Evolutionary conservation across 2,329 filamentous ascomycete genomes (phyloP).

Genomic region (Ceratocystis destructans): DNA sequence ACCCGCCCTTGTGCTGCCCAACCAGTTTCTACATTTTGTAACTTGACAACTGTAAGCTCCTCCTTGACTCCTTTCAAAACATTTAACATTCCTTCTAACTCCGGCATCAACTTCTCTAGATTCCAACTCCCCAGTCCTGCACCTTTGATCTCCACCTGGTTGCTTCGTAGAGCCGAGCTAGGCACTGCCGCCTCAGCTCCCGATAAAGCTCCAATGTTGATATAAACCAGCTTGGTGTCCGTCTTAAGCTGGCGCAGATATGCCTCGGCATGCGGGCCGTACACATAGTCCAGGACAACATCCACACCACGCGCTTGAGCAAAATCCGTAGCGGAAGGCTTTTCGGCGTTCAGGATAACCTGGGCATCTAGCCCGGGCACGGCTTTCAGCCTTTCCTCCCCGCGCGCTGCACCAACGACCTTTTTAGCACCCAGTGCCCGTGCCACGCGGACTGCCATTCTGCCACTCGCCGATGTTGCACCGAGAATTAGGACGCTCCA

Average conservation of each 20-base stretch:
- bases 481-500: slow-evolving; percentile 41
- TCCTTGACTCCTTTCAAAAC: slow-evolving; percentile 22
- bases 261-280: slow-evolving; percentile 32
- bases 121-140: slow-evolving; percentile 34
- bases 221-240: slow-evolving; percentile 36
- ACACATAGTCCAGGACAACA: slow-evolving; percentile 45
- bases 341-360: neutral
- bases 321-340: neutral
- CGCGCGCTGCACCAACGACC: slow-evolving; percentile 39
- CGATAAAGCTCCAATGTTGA: slow-evolving; percentile 38
- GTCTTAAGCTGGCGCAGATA: slow-evolving; percentile 31
- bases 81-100: slow-evolving; percentile 23
- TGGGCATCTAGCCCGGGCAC: slow-evolving; percentile 23
- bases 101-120: slow-evolving; percentile 23
- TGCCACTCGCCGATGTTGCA: slow-evolving; percentile 39
- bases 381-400: neutral
- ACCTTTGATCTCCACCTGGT: slow-evolving; percentile 36
- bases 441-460: slow-evolving; percentile 36
- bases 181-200: slow-evolving; percentile 29
- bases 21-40: slow-evolving; percentile 24
- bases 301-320: slow-evolving; percentile 32
- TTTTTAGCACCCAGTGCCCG: slow-evolving; percentile 35
- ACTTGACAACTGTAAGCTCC: slow-evolving; percentile 21
- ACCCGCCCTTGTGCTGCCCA: slow-evolving; percentile 24
- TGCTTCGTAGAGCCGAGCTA: slow-evolving; percentile 33